phyloP scores from a whole-genome alignment of 257 asterid species.

The Leonotis leonurus region DNA sequence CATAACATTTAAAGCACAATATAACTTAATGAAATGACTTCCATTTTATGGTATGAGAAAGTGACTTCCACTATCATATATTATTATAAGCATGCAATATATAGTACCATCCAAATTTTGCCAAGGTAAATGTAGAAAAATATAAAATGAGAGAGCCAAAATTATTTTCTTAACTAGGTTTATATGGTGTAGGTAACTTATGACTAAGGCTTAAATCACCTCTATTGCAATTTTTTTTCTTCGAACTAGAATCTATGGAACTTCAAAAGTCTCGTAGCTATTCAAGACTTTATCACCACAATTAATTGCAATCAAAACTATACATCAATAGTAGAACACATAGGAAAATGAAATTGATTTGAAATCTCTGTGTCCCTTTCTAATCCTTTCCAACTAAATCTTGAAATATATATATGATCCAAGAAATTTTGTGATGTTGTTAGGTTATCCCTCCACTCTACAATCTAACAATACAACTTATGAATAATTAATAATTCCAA shows the following conservation, averaged over 20 bases:
- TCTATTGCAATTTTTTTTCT: too few relatives aligned
- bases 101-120: too few relatives aligned
- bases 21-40: not conserved
- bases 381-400: slow-evolving; percentile 1
- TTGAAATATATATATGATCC: not conserved
- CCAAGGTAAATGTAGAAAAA: too few relatives aligned
- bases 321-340: not conserved
- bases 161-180: too few relatives aligned
- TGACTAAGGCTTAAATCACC: too few relatives aligned
- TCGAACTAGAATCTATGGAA: too few relatives aligned
- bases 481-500: slow-evolving; percentile 23
- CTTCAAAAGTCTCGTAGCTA: not conserved
- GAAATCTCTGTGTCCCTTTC: too few relatives aligned
- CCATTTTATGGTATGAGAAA: not conserved
- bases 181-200: too few relatives aligned
- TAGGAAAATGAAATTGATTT: not conserved
- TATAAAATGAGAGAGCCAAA: too few relatives aligned
- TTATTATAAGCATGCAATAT: too few relatives aligned
- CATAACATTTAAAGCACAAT: too few relatives aligned
- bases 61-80: slow-evolving; percentile 21
- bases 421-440: not conserved
- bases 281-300: not conserved
- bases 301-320: not conserved
- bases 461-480: not conserved
- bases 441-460: slow-evolving; percentile 10